These are phyloP conservation scores for Pseudognaphalium luteoalbum DNA, from an alignment of 129 eudicot genomes.

Conservation along the genomic window DNA sequence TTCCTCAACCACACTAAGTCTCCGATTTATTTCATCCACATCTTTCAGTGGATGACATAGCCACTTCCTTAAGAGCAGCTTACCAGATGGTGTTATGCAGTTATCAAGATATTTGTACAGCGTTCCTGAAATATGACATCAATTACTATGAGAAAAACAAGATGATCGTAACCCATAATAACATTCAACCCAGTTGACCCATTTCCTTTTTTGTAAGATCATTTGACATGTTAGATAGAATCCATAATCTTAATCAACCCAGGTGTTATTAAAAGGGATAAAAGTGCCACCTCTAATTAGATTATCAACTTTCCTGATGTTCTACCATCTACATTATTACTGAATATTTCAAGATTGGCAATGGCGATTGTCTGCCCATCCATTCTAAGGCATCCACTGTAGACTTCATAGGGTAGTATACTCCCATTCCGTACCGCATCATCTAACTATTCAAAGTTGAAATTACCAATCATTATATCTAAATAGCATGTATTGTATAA, in stretches of 20 bases:
- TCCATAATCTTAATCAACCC: neutral
- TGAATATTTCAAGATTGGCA: constrained; percentile 84
- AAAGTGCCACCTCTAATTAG: neutral
- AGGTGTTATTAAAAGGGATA: neutral
- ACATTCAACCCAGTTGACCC: neutral
- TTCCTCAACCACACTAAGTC: constrained; percentile 85
- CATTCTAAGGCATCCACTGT: constrained; percentile 86
- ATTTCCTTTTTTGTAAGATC: neutral
- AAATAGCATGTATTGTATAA: neutral
- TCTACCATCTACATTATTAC: constrained; percentile 80
- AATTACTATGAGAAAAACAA: constrained; percentile 22
- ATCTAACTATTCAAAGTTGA: constrained; percentile 52
- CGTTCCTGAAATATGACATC: constrained; percentile 57
- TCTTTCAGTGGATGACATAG: constrained; percentile 89
- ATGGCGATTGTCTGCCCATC: constrained; percentile 98
- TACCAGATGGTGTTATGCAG: constrained; percentile 79
- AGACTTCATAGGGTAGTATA: constrained; percentile 71
- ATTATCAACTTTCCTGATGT: constrained; percentile 58
- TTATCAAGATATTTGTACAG: constrained; percentile 83
- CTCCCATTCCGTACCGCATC: constrained; percentile 81
- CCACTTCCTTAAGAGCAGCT: constrained; percentile 90
- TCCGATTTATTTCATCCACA: constrained; percentile 56
- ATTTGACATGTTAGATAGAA: neutral
- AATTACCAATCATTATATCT: constrained; percentile 14
- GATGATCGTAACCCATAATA: constrained; percentile 5